These are phyloP conservation scores for Phytophthora sp. DNA, from an alignment of 352 stramenopile genomes.

Conservation along the genomic window DNA sequence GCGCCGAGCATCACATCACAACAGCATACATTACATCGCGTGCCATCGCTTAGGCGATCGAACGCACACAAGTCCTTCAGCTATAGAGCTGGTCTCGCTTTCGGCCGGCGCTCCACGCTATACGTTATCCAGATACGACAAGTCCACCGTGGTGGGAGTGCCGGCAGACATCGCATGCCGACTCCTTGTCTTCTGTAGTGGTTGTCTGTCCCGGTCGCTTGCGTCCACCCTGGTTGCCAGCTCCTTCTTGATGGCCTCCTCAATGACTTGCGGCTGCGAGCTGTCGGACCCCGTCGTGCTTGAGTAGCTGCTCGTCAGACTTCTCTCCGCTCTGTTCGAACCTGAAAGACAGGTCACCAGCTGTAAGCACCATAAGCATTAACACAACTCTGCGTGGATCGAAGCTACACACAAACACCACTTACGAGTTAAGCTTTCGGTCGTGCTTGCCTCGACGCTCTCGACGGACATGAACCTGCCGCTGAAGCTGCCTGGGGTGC, in stretches of 20 bases:
- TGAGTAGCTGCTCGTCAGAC: constrained; percentile 32
- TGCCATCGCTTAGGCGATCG: no score
- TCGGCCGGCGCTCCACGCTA: not conserved
- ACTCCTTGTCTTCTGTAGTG: constrained; percentile 15
- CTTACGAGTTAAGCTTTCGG: constrained; percentile 12
- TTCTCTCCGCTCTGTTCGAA: constrained; percentile 15
- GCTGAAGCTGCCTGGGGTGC: constrained; percentile 12
- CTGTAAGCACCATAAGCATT: constrained; percentile 23
- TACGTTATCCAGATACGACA: constrained; percentile 37
- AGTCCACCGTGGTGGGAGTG: constrained; percentile 15
- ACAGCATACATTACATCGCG: constrained; percentile 14
- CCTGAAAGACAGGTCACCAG: constrained; percentile 16
- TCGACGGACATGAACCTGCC: constrained; percentile 17
- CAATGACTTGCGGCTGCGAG: constrained; percentile 16
- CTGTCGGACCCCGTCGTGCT: constrained; percentile 35
- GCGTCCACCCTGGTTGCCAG: not conserved
- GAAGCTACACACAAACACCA: not conserved
- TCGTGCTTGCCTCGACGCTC: constrained; percentile 10
- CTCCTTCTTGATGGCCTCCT: constrained; percentile 23
- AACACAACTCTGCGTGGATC: not conserved
- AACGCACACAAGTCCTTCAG: no score
- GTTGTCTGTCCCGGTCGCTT: not conserved
- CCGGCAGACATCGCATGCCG: constrained; percentile 7
- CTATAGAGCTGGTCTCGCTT: constrained; percentile 1
- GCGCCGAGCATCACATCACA: not conserved